A percentile compares a stretch with the other conserved stretches of the same genome.
Conservation (phyloP, 371 early-diverging fungal genomes). For the Batkoa obscura region DNA sequence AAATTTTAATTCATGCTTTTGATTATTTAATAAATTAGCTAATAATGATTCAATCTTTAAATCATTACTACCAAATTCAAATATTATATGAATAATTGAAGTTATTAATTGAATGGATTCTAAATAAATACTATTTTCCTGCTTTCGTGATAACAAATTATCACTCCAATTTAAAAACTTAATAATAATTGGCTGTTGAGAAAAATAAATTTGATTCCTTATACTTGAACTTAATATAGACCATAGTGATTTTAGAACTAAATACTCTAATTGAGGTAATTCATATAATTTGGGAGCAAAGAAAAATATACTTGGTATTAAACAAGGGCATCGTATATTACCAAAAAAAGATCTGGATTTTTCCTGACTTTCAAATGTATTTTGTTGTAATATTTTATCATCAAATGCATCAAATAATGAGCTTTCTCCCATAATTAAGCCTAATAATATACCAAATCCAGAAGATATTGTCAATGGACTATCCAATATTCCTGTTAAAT, state of each 20-base stretch:
- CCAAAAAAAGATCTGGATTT: background rate
- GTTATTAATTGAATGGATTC: slow-evolving; percentile 20
- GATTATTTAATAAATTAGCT: slow-evolving; percentile 10
- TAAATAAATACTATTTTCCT: background rate
- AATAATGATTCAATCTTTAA: slow-evolving; percentile 33
- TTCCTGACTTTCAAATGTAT: slow-evolving; percentile 3
- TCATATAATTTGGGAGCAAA: slow-evolving; percentile 13
- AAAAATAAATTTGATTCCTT: background rate
- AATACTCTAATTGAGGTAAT: slow-evolving; percentile 31
- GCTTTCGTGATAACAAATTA: slow-evolving; percentile 7
- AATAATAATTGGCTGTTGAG: background rate
- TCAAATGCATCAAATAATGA: slow-evolving; percentile 23
- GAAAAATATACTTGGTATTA: background rate
- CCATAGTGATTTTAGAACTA: slow-evolving; percentile 2
- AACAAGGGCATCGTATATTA: background rate
- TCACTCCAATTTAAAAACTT: slow-evolving; percentile 4
- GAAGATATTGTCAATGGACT: slow-evolving; percentile 15
- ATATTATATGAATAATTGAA: slow-evolving; percentile 28
- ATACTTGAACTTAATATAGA: slow-evolving; percentile 6
- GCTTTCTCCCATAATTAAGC: slow-evolving; percentile 33
- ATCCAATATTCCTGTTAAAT: slow-evolving; percentile 30
- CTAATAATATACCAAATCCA: slow-evolving; percentile 37
- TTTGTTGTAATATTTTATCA: slow-evolving; percentile 10
- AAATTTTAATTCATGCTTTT: background rate
- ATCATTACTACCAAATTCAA: slow-evolving; percentile 38